These are phyloP conservation scores for Rubia yunnanensis DNA, from an alignment of 257 asterid genomes.

Conservation along the genomic window DNA sequence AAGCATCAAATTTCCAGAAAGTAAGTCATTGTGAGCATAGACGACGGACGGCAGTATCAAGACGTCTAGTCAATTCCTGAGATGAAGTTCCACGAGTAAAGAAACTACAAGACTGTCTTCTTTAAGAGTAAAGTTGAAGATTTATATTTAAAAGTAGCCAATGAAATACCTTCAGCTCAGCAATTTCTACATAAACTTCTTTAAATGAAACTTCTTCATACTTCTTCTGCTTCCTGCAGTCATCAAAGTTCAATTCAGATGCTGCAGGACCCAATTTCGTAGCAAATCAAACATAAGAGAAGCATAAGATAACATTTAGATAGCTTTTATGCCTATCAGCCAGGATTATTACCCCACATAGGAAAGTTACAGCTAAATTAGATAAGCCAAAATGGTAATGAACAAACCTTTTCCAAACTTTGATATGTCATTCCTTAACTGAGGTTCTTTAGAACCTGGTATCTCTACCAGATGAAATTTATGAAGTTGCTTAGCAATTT, in stretches of 20 bases:
- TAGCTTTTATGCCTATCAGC: not conserved
- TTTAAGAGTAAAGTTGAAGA: not conserved
- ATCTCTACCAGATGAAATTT: constrained; percentile 80
- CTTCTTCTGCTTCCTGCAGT: constrained; percentile 52
- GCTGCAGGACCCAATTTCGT: constrained; percentile 41
- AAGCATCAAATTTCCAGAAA: constrained; percentile 90
- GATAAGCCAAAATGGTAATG: not conserved
- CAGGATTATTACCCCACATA: not conserved
- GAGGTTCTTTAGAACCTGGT: constrained; percentile 88
- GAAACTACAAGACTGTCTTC: not conserved
- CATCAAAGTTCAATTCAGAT: constrained; percentile 61
- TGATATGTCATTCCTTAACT: constrained; percentile 70
- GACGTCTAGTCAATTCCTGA: constrained; percentile 68
- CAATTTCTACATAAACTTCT: constrained; percentile 53
- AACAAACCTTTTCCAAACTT: constrained; percentile 58
- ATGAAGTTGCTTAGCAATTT: constrained; percentile 76
- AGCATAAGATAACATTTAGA: constrained; percentile 6
- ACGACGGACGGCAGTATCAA: constrained; percentile 70
- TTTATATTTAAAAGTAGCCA: not conserved
- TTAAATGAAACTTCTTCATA: constrained; percentile 58
- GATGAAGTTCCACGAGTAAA: constrained; percentile 12
- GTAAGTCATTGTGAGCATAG: constrained; percentile 78
- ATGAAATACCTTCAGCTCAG: constrained; percentile 56
- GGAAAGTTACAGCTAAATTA: not conserved
- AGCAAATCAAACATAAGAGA: constrained; percentile 19